These are phyloP conservation scores for Cladophialophora yegresii DNA, from an alignment of 2,329 filamentous ascomycete species.

Conservation along the genomic window DNA sequence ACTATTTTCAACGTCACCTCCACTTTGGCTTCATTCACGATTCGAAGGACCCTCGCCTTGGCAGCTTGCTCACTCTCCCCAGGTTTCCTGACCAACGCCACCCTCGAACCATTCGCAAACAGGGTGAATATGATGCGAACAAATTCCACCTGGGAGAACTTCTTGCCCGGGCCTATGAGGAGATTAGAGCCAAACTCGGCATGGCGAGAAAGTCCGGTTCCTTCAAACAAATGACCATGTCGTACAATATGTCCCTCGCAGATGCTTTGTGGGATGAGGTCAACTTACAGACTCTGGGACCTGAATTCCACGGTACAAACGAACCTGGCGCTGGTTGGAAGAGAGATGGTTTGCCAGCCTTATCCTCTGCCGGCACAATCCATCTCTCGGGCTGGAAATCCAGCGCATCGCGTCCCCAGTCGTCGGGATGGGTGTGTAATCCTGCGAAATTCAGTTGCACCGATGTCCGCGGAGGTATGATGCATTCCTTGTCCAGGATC, in stretches of 20 bases:
- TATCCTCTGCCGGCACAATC: conserved; percentile 45
- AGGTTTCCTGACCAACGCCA: conserved; percentile 19
- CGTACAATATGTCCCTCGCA: neutral
- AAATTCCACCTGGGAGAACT: conserved; percentile 44
- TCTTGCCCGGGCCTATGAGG: conserved; percentile 40
- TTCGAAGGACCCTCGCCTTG: conserved; percentile 10
- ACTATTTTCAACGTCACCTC: conserved; percentile 29
- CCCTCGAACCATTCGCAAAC: conserved; percentile 24
- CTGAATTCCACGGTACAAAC: conserved; percentile 41
- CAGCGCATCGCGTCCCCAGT: conserved; percentile 38
- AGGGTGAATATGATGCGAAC: conserved; percentile 39
- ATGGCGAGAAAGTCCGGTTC: neutral
- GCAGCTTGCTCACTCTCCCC: conserved; percentile 22
- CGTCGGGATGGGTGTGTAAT: conserved; percentile 38
- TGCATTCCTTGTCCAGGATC: conserved; percentile 23
- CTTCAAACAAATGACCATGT: neutral
- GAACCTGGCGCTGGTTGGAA: conserved; percentile 36
- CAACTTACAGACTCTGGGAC: conserved; percentile 30
- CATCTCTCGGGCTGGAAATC: conserved; percentile 42
- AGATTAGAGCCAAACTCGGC: neutral
- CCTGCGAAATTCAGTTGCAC: conserved; percentile 38
- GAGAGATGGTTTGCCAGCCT: conserved; percentile 52
- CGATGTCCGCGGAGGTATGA: conserved; percentile 35
- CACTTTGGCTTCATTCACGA: conserved; percentile 22
- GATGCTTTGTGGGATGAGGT: neutral